Evolutionary conservation across 768 basidiomycete genomes (phyloP).

Genomic region (Boletus bicolor): DNA sequence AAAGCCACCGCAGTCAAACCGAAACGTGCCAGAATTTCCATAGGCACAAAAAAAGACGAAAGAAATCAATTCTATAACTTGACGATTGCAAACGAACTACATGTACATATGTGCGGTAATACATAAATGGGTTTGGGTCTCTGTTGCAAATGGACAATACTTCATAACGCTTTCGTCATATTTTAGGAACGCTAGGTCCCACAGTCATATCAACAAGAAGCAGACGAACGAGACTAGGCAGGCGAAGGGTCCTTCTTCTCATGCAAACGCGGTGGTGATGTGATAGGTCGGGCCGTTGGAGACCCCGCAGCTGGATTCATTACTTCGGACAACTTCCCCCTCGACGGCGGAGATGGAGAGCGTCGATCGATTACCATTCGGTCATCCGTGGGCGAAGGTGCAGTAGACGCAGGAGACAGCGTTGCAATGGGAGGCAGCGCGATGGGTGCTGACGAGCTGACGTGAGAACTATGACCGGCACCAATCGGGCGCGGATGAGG

Average conservation of each 20-base stretch:
- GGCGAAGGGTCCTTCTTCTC: slow-evolving; percentile 33
- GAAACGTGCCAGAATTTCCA: neutral
- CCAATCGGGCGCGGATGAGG: slow-evolving; percentile 76
- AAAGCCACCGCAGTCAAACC: neutral
- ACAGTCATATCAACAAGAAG: slow-evolving; percentile 15
- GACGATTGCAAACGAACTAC: slow-evolving; percentile 17
- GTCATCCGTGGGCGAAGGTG: slow-evolving; percentile 49
- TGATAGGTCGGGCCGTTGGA: slow-evolving; percentile 48
- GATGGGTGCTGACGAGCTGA: slow-evolving; percentile 38
- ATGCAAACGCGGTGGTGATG: slow-evolving; percentile 49
- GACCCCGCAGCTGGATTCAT: slow-evolving; percentile 49
- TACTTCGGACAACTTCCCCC: slow-evolving; percentile 52
- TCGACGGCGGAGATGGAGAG: slow-evolving; percentile 48
- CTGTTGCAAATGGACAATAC: slow-evolving; percentile 22
- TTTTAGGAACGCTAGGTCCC: slow-evolving; percentile 2
- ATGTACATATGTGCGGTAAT: slow-evolving; percentile 30
- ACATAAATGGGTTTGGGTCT: slow-evolving; percentile 22
- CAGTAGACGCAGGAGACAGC: slow-evolving; percentile 57
- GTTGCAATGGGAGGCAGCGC: slow-evolving; percentile 71
- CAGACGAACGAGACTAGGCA: slow-evolving; percentile 8
- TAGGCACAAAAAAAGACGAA: neutral
- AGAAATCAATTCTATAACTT: slow-evolving; percentile 12
- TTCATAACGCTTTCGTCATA: slow-evolving; percentile 24
- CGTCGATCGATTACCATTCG: slow-evolving; percentile 37
- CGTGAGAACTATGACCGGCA: slow-evolving; percentile 42